Evolutionary conservation across 257 asterid genomes (phyloP).

Genomic region (Ballota nigra): DNA sequence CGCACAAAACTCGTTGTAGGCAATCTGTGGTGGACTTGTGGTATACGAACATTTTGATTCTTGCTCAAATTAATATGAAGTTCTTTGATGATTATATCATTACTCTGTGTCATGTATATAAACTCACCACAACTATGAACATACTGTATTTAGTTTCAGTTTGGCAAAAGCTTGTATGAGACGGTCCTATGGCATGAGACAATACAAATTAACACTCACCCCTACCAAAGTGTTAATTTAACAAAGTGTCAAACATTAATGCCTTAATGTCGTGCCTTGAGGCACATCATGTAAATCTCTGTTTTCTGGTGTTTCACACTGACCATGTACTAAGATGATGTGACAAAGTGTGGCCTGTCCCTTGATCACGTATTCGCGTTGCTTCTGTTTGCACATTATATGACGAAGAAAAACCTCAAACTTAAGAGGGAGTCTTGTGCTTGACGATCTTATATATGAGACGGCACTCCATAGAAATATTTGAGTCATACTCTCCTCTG

Average conservation of each 20-base stretch:
- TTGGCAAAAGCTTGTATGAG: too few relatives aligned
- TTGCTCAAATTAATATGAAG: background rate
- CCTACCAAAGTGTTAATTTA: too few relatives aligned
- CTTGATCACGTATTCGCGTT: too few relatives aligned
- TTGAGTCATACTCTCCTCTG: too few relatives aligned
- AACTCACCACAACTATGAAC: background rate
- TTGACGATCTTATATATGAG: too few relatives aligned
- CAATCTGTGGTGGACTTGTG: background rate
- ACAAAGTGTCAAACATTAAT: background rate
- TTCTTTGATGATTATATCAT: background rate
- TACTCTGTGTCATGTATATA: background rate
- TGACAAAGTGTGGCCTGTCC: too few relatives aligned
- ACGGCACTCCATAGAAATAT: too few relatives aligned
- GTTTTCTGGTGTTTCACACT: background rate
- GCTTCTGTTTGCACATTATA: too few relatives aligned
- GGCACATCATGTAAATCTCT: background rate
- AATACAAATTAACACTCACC: too few relatives aligned
- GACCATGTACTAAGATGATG: background rate
- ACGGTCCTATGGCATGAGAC: too few relatives aligned
- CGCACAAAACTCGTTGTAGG: background rate
- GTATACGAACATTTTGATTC: background rate
- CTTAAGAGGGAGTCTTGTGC: too few relatives aligned
- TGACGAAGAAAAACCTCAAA: too few relatives aligned
- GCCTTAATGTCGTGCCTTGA: background rate
- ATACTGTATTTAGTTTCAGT: background rate